phyloP scores from a whole-genome alignment of 192 early-diverging fungal genomes.

The Umbelopsis vinacea region DNA sequence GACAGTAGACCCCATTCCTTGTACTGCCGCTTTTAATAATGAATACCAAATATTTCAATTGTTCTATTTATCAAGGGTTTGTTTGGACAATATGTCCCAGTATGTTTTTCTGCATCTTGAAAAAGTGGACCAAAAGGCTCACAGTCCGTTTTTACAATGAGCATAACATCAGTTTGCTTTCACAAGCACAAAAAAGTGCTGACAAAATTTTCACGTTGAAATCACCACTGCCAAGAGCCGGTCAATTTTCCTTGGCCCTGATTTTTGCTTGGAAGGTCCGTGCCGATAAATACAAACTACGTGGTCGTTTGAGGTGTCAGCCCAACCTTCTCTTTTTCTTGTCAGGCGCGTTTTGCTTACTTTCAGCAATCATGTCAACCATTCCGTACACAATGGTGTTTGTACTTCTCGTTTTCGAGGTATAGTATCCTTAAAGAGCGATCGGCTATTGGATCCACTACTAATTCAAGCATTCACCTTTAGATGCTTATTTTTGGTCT shows the following conservation, averaged over 20 bases:
- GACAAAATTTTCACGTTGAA: too few relatives aligned
- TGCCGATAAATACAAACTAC: not conserved
- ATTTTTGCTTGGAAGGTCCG: not conserved
- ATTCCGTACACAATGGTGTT: conserved; percentile 54
- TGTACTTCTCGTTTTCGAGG: conserved; percentile 48
- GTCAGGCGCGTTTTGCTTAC: too few relatives aligned
- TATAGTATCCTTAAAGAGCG: not conserved
- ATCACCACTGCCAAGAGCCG: not conserved
- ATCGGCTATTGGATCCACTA: not conserved
- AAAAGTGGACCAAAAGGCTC: too few relatives aligned
- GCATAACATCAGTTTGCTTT: too few relatives aligned
- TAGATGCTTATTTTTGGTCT: conserved; percentile 28
- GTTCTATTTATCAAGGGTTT: not conserved
- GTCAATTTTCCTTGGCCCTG: not conserved
- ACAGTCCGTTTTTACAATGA: too few relatives aligned
- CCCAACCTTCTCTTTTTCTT: too few relatives aligned
- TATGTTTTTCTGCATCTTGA: too few relatives aligned
- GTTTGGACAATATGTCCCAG: too few relatives aligned
- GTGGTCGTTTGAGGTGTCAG: too few relatives aligned
- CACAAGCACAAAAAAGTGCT: too few relatives aligned
- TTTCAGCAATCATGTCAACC: conserved; percentile 27
- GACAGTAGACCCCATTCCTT: not conserved
- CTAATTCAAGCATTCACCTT: not conserved
- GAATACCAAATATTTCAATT: not conserved
- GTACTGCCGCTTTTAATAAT: not conserved